Percentiles rank a stretch among this genome's conserved stretches.
These are phyloP conservation scores for Microsporum ferrugineum DNA, from an alignment of 2,329 filamentous ascomycete species.

Conservation along the genomic window DNA sequence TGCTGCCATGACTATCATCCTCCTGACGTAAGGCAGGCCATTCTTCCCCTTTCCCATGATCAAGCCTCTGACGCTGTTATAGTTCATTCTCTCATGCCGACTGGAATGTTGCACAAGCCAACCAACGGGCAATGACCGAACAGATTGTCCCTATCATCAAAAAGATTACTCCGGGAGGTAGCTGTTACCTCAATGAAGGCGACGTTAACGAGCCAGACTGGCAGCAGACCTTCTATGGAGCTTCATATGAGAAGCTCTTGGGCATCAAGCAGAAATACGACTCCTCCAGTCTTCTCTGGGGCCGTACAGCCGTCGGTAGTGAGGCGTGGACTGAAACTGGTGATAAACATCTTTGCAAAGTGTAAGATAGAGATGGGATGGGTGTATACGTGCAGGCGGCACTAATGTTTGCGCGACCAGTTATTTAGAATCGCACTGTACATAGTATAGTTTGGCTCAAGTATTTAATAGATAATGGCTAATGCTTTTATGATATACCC, in stretches of 20 bases:
- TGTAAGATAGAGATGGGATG: background rate
- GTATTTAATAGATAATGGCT: background rate
- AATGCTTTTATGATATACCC: background rate
- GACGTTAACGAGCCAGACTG: slow-evolving; percentile 27
- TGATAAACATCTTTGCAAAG: background rate
- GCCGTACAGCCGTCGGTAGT: slow-evolving; percentile 39
- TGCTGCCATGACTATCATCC: background rate
- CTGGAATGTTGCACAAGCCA: background rate
- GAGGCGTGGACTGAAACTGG: slow-evolving; percentile 23
- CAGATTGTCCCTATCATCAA: background rate
- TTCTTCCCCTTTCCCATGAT: too few relatives aligned
- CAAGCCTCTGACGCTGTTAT: background rate
- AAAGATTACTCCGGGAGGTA: slow-evolving; percentile 21
- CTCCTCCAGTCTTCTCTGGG: slow-evolving; percentile 37
- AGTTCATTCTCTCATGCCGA: background rate
- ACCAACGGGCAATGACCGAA: background rate
- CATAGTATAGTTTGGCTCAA: background rate
- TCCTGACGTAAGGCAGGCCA: background rate
- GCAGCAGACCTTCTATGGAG: slow-evolving; percentile 32
- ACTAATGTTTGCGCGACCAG: background rate
- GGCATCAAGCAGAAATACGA: slow-evolving; percentile 33
- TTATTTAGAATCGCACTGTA: background rate
- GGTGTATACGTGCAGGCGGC: too few relatives aligned
- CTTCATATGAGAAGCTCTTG: slow-evolving; percentile 23
- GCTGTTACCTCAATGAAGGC: slow-evolving; percentile 33